Base-by-base conservation (phyloP, 2,329 filamentous ascomycete species). In the Chaetothyriales sp. region DNA sequence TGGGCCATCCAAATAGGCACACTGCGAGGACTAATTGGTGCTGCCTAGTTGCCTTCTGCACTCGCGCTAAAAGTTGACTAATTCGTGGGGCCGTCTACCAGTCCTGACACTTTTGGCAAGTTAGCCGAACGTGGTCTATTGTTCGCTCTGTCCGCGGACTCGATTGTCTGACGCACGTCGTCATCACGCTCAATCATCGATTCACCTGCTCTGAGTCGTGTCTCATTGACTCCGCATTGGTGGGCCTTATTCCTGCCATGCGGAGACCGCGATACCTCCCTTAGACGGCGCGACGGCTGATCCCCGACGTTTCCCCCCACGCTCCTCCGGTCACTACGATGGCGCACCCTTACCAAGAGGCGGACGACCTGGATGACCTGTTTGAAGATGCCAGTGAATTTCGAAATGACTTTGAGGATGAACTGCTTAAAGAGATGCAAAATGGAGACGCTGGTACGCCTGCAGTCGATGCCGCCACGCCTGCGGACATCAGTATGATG, bases 261-360 rank as follows among this genome's bases (percentile, higher is more conserved):
- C 52, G 46, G 48, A 22, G 28, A 22, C 9, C 45, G 10, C 33
- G 4, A 15, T 6, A 43, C 18, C 29, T 19, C n/a, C 18, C 28
- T 18, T 37, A 25, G 28, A 40, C 29, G 20, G 18, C 43, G 45
- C 22, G 29, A 45, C 43, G 13, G 45, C 33, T n/a, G 13, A 15
- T 37, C 20, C 8, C 28, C n/a, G 10, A n/a, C 45, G 3, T 2
- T 4, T 43, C 7, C 47, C 9, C 47, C 5, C 20, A 43, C 15
- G 18, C 37, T 45, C n/a, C n/a, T n/a, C n/a, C n/a, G 25, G 19
- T 3, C 44, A 52, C 49, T 33, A 58, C 54, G 53, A 49, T 51
- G 13, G 55, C 55, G 33, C 53, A 57, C 43, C 19, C 54, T 7
- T 58, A 58, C 43, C 57, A 58, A 45, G 53, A 58, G 37, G 55